Evolutionary conservation across 1,284 basidiomycete genomes (phyloP), one percentile per base, ranked within the genome.

Genomic region (Marasmius fiardii): DNA sequence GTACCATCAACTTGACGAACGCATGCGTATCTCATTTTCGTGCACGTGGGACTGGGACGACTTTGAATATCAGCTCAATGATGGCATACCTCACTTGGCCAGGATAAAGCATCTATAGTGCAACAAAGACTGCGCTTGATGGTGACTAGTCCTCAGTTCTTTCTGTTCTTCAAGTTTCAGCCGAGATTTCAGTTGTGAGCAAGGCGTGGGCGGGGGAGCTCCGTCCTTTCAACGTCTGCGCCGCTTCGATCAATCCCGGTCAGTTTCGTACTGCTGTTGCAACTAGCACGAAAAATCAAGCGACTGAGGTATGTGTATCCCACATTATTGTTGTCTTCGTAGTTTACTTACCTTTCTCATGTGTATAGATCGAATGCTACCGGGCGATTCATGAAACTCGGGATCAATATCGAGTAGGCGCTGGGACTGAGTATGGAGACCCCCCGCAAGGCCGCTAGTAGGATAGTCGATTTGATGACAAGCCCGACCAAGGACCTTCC

Each of bases 121-220:
- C 64, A 11, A 54, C 56, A 11, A 65, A 65, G 52, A 62, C 61
- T 31, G 62, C 64, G 1, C 33, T 65, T 4, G 62, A 65, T 14
- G 55, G 57, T 58, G 39, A 49, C 44, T 14, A 18, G 12, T 16
- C 16, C 16, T 7, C 8, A 14, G 14, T 11, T n/a, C 7, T 45
- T 24, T 20, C 5, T 23, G 8, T 24, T 1, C 18, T 28, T 26
- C 14, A 4, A 12, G 2, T 2, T 14, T 18, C 10, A 16, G 16
- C 18, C 39, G 12, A 7, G 10, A 20, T 23, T 16, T 7, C 24
- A 58, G 57, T 37, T 34, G n/a, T 55, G 2, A 58, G 54, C 3
- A 51, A 55, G 18, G 34, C n/a, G 1, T 58, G 57, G 57, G 31
- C 54, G 24, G 50, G 55, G 8, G 57, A 58, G 35, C 51, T 58